Base-by-base conservation (phyloP, 176 grass and related monocot genomes). In the Aegilops speltoides region DNA sequence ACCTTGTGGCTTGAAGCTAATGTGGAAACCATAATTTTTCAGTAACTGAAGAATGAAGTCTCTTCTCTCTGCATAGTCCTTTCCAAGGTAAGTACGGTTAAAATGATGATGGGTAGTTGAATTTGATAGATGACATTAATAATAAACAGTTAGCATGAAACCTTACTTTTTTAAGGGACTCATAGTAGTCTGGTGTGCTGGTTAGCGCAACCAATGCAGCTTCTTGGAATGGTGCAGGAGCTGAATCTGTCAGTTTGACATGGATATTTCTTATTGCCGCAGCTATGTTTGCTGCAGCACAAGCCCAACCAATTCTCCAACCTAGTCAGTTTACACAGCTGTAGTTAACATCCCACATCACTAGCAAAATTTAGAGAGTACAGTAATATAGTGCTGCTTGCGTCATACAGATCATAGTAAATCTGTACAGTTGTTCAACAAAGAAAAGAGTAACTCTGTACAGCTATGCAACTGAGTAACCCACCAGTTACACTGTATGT, bases 161-260 rank as follows among this genome's bases (percentile, higher is more conserved):
- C 10, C 76, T 94, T 78, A 98, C 96, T 56, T 83, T 86, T 95
- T 82, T 98, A 76, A 98, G 70, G 68, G 93, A 92, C 52, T 52
- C 24, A 68, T 93, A 95, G 60, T 92, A 98, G 50, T 76, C 80
- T 1, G 78, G 80, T 29, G 86, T 85, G 76, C 91, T 95, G 63
- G 65, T 79, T 84, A 98, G 78, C 1, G 96, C 93, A 52, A 74
- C 60, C 69, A 98, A 80, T 1, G 96, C 96, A 68, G 96, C 93
- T 92, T 98, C 93, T 88, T 98, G 96, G 90, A 98, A 98, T 64
- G 96, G 96, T 20, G 96, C 90, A 91, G 96, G 91, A 78, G 96
- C 96, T 81, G 96, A 98, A 91, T 98, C 96, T 28, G 91, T 95
- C 65, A 98, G 66, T 63, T 94, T 95, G 59, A 94, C 23, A 77